Conservation (phyloP, 306 rosid genomes). For the Potentilla sterilis region DNA sequence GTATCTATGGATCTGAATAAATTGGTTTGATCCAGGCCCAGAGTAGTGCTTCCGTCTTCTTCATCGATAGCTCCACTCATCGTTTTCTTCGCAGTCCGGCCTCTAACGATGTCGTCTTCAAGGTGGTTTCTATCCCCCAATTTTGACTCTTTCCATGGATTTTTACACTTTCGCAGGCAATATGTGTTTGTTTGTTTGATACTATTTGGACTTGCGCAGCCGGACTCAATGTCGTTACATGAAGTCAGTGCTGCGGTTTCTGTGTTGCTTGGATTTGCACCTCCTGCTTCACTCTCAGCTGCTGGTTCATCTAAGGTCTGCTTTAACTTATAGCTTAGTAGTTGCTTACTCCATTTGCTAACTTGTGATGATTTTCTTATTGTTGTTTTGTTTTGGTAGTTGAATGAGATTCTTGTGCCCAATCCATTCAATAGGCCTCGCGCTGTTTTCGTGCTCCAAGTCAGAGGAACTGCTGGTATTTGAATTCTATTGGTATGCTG, state of each 20-base stretch:
- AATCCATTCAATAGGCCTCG: constrained; percentile 92
- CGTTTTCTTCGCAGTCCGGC: constrained; percentile 39
- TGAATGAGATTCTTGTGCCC: constrained; percentile 74
- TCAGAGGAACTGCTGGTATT: constrained; percentile 69
- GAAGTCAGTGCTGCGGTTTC: constrained; percentile 83
- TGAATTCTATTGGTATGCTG: constrained; percentile 1
- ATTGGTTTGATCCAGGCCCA: constrained; percentile 39
- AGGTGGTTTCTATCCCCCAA: constrained; percentile 26
- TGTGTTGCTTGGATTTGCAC: constrained; percentile 85
- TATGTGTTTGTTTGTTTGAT: neutral
- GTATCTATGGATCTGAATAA: constrained; percentile 31
- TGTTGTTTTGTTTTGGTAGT: constrained; percentile 52
- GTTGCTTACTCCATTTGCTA: constrained; percentile 16
- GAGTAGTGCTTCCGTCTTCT: constrained; percentile 34
- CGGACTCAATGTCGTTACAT: constrained; percentile 47
- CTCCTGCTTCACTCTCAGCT: constrained; percentile 63
- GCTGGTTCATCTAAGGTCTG: constrained; percentile 90
- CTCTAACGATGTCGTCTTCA: constrained; percentile 30
- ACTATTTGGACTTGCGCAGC: constrained; percentile 42
- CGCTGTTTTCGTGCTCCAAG: constrained; percentile 74
- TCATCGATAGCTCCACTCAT: constrained; percentile 43
- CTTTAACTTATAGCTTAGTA: constrained; percentile 21
- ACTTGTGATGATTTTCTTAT: constrained; percentile 16
- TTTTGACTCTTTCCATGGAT: neutral
- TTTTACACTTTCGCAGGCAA: too few species aligned